These are phyloP conservation scores for Poterioochromonas sp. DNA, from an alignment of 352 stramenopile genomes.

Conservation along the genomic window DNA sequence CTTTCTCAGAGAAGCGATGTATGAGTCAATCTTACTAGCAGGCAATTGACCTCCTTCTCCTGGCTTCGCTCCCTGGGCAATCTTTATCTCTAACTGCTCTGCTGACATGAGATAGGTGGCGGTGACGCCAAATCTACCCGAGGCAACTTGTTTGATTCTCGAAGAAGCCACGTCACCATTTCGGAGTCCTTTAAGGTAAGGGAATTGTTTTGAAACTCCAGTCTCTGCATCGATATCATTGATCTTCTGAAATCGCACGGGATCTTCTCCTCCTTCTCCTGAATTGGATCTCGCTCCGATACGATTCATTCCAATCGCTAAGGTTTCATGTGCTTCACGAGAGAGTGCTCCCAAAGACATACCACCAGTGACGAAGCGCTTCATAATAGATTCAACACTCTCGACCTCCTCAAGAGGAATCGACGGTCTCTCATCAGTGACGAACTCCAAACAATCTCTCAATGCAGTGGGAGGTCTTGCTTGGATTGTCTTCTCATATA, in stretches of 20 bases:
- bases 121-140: slow-evolving; percentile 69
- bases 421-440: slow-evolving; percentile 51
- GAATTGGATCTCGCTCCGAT: slow-evolving; percentile 72
- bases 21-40: slow-evolving; percentile 65
- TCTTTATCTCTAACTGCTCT: slow-evolving; percentile 73
- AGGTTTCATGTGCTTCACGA: slow-evolving; percentile 68
- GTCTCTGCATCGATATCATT: slow-evolving; percentile 43
- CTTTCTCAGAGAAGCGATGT: slow-evolving; percentile 60
- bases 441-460: slow-evolving; percentile 65
- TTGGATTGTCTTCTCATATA: slow-evolving; percentile 62
- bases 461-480: slow-evolving; percentile 60
- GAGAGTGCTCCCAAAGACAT: slow-evolving; percentile 70
- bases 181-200: slow-evolving; percentile 58
- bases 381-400: slow-evolving; percentile 61
- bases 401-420: slow-evolving; percentile 66
- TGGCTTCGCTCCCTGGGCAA: slow-evolving; percentile 64
- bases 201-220: slow-evolving; percentile 55
- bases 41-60: slow-evolving; percentile 70
- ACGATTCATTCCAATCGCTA: slow-evolving; percentile 72
- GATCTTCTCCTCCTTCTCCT: slow-evolving; percentile 53
- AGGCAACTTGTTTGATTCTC: slow-evolving; percentile 70
- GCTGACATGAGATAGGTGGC: slow-evolving; percentile 68
- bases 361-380: slow-evolving; percentile 66
- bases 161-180: slow-evolving; percentile 66
- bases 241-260: slow-evolving; percentile 42